Base-by-base conservation (phyloP, 257 asterid genomes). In the Nicotiana otophora region DNA sequence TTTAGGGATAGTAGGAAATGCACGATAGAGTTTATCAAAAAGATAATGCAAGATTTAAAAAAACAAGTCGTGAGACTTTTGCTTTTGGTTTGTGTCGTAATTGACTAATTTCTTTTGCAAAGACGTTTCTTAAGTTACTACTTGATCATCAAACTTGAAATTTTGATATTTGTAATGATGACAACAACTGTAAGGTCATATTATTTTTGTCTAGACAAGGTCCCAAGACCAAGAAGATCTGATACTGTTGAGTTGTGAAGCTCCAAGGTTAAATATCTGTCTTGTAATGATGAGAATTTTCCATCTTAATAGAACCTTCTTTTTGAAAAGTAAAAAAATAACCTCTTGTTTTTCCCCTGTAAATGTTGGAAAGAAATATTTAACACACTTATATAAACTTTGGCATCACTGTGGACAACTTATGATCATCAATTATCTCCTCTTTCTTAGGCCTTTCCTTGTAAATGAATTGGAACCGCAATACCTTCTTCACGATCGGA, bases 401-500 rank as follows among this genome's bases (percentile, higher is more conserved):
- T 48, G 26, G 15, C 63, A 51, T 74, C 63, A 51, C 46, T 3
- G 6, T 74, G 42, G 16, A 74, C 26, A 48, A 23, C 85, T 85
- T 51, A 69, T 78, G 82, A 72, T 74, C 60, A 84, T 66, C 20
- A 53, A 46, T 77, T 58, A 36, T 84, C 86, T 31, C 46, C 65
- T 63, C 80, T 33, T 81, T 90, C 26, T 83, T 83, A 96, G 98
- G 97, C 98, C 98, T 63, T 91, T 90, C 86, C 98, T 94, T 78
- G 96, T 94, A 19, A 94, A 94, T 87, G 97, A 94, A 85, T 83
- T 96, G 96, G 97, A 91, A 77, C 91, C 91, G n/a, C 98, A 94
- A 33, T 94, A 94, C 87, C 95, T 94, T 90, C 98, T 94, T 85
- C 98, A 94, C 68, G 98, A 94, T 89, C 88, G 98, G 84, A 94